Evolutionary conservation across 345 rosid genomes (phyloP).

Genomic region (Psidium friedrichsthalianum): DNA sequence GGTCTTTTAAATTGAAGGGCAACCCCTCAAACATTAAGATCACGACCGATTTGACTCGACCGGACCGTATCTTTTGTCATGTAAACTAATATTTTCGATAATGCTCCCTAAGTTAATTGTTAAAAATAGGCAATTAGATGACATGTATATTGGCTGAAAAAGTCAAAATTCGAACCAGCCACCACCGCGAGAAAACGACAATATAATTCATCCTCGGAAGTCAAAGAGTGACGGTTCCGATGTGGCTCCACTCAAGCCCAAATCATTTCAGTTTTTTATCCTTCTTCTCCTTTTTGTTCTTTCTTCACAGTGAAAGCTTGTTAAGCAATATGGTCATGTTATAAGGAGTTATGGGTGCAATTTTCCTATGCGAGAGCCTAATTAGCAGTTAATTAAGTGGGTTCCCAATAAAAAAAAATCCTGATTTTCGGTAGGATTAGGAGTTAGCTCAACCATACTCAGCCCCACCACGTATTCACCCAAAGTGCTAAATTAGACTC

Average conservation of each 20-base stretch:
- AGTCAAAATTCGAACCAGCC: not conserved
- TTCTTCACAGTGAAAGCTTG: not conserved
- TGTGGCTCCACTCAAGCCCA: not conserved
- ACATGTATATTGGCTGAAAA: not conserved
- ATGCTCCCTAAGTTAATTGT: not conserved
- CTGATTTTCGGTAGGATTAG: not conserved
- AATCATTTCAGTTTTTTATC: not conserved
- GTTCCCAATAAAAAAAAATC: not conserved
- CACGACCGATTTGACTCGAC: not conserved
- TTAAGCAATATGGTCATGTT: not conserved
- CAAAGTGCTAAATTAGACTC: not conserved
- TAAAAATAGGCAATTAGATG: not conserved
- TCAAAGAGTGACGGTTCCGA: not conserved
- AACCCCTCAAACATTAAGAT: not conserved
- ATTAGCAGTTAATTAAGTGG: not conserved
- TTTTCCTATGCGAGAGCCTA: not conserved
- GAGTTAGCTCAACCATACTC: not conserved
- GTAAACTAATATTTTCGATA: not conserved
- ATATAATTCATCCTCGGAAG: not conserved
- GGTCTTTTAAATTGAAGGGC: not conserved
- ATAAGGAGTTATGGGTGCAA: not conserved
- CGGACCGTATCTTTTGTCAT: not conserved
- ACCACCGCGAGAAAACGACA: not conserved
- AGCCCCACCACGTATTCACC: not conserved
- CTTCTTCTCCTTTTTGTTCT: too few relatives aligned